These are phyloP conservation scores for Neurospora intermedia DNA, from an alignment of 495 filamentous ascomycete species.

Conservation along the genomic window DNA sequence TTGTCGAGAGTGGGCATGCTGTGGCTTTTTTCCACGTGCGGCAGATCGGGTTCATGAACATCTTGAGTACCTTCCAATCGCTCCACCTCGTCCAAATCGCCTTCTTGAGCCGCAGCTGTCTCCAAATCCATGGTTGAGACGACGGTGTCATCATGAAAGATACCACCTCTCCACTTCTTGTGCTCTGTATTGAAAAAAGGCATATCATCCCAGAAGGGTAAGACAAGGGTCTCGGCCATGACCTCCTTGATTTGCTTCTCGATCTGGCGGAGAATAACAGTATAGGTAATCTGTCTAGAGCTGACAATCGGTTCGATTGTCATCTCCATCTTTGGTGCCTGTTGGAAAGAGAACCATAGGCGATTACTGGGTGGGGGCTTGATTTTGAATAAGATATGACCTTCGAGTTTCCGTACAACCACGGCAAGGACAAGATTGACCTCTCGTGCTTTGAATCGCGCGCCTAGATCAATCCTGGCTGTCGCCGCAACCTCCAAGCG, in stretches of 20 bases:
- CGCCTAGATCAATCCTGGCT: slow-evolving; percentile 79
- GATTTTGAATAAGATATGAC: slow-evolving; percentile 72
- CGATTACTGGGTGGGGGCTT: slow-evolving; percentile 95
- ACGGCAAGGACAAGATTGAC: slow-evolving; percentile 83
- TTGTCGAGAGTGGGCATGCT: slow-evolving; percentile 27
- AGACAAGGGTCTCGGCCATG: slow-evolving; percentile 82
- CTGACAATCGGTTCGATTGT: slow-evolving; percentile 91
- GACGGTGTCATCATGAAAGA: slow-evolving; percentile 55
- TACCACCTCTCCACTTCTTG: slow-evolving; percentile 74
- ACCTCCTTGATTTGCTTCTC: slow-evolving; percentile 91
- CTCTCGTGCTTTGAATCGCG: slow-evolving; percentile 79
- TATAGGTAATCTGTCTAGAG: slow-evolving; percentile 88
- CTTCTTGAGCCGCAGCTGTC: slow-evolving; percentile 46
- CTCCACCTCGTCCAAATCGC: slow-evolving; percentile 39
- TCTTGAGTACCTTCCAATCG: slow-evolving; percentile 24
- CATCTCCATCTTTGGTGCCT: slow-evolving; percentile 84
- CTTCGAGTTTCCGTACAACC: slow-evolving; percentile 74
- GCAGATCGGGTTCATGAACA: slow-evolving; percentile 23
- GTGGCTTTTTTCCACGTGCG: slow-evolving; percentile 50
- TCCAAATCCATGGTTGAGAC: slow-evolving; percentile 28
- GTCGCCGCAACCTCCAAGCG: slow-evolving; percentile 80
- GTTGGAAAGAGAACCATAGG: slow-evolving; percentile 87
- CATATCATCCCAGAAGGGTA: slow-evolving; percentile 90
- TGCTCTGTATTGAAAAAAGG: slow-evolving; percentile 73
- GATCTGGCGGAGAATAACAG: slow-evolving; percentile 81